Percentiles rank a stretch among this genome's conserved stretches.
These are phyloP conservation scores for Acacia melanoxylon DNA, from an alignment of 306 rosid species.

Conservation along the genomic window DNA sequence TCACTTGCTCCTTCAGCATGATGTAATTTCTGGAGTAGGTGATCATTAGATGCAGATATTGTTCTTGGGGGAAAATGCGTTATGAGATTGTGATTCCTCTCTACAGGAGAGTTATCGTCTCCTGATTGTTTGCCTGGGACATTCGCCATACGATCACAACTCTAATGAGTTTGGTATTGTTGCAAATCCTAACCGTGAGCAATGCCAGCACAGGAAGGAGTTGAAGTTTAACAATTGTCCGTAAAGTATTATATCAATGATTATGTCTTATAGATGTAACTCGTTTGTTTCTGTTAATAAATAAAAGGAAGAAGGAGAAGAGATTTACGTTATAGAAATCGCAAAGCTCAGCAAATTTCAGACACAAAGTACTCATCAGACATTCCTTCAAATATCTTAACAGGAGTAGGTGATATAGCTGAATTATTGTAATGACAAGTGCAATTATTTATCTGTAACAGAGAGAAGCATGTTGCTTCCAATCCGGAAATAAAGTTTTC, in stretches of 20 bases:
- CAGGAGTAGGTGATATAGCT: neutral
- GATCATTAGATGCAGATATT: neutral
- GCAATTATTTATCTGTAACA: neutral
- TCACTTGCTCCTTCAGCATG: neutral
- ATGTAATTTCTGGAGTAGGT: neutral
- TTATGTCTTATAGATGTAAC: neutral
- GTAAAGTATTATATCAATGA: neutral
- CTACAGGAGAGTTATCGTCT: neutral
- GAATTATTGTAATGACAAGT: neutral
- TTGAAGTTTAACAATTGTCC: neutral
- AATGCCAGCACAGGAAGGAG: neutral
- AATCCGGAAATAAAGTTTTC: constrained; percentile 17
- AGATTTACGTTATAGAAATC: neutral
- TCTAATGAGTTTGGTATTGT: neutral
- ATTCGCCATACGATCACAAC: neutral
- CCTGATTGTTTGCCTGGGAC: neutral
- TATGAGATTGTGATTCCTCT: neutral
- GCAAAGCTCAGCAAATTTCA: neutral
- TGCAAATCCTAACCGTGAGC: neutral
- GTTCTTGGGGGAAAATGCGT: neutral
- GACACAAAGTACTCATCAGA: neutral
- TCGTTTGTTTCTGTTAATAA: neutral
- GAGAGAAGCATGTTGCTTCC: neutral
- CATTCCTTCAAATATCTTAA: neutral
- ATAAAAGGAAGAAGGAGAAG: neutral